Percentiles rank a stretch among this genome's conserved stretches.
Conservation (phyloP, 1,284 basidiomycete species). For the Heterobasidion annosum region DNA sequence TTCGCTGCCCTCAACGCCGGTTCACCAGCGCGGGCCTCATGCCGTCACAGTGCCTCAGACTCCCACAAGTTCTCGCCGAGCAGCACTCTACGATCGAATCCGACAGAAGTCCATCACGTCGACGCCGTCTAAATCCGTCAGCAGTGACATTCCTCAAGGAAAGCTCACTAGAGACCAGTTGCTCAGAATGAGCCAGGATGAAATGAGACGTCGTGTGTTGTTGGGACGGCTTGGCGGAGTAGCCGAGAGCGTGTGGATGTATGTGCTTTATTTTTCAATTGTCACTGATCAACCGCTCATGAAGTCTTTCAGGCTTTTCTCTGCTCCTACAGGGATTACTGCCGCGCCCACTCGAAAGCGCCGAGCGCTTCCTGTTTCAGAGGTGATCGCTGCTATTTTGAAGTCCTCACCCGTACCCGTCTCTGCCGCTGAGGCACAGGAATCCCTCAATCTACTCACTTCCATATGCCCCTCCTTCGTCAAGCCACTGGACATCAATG, state of each 20-base stretch:
- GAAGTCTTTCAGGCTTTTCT: conserved; percentile 48
- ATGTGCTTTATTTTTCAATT: conserved; percentile 17
- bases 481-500: conserved; percentile 46
- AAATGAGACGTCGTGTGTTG: conserved; percentile 62
- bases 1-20: conserved; percentile 54
- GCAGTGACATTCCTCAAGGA: conserved; percentile 22
- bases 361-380: conserved; percentile 51
- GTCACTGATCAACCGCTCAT: conserved; percentile 1
- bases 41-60: conserved; percentile 53
- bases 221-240: conserved; percentile 68
- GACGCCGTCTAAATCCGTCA: conserved; percentile 51
- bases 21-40: conserved; percentile 45
- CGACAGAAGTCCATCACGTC: conserved; percentile 57
- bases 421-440: conserved; percentile 64
- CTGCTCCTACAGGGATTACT: conserved; percentile 39
- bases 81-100: conserved; percentile 71
- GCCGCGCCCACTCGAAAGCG: conserved; percentile 53
- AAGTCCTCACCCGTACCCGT: conserved; percentile 75
- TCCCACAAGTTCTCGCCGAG: conserved; percentile 62
- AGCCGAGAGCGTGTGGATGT: conserved; percentile 86
- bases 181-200: conserved; percentile 63
- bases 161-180: conserved; percentile 57
- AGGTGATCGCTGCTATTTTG: conserved; percentile 56
- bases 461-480: conserved; percentile 74
- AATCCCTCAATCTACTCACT: conserved; percentile 57